Evolutionary conservation across 371 early-diverging fungal genomes (phyloP).

Genomic region (Mucor irregularis): DNA sequence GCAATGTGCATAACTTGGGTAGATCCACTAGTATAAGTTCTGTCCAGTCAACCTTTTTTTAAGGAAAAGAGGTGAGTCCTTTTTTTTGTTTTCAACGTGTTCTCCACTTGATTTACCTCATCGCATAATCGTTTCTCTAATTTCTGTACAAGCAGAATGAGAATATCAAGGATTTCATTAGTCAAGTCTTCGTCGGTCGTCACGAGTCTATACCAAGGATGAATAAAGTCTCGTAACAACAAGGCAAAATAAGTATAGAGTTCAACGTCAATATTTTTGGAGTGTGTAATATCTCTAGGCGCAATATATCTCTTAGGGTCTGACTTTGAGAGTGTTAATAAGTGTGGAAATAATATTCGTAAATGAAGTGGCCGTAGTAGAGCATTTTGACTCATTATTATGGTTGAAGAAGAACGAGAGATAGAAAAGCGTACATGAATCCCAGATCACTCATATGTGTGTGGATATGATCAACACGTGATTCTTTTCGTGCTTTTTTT

Average conservation of each 20-base stretch:
- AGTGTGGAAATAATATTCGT: slow-evolving; percentile 45
- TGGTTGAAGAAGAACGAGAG: not conserved
- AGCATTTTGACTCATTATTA: slow-evolving; percentile 5
- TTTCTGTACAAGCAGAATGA: slow-evolving; percentile 45
- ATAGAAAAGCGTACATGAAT: not conserved
- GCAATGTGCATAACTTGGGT: slow-evolving; percentile 52
- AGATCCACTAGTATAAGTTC: slow-evolving; percentile 51
- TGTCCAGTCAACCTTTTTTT: slow-evolving; percentile 59
- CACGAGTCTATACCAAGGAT: slow-evolving; percentile 58
- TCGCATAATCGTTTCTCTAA: slow-evolving; percentile 52
- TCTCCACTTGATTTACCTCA: slow-evolving; percentile 23
- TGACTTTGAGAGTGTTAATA: slow-evolving; percentile 40
- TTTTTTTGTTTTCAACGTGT: not conserved
- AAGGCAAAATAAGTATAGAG: slow-evolving; percentile 60
- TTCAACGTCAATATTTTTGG: slow-evolving; percentile 55
- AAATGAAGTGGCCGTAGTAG: slow-evolving; percentile 35
- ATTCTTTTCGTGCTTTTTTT: too few species aligned
- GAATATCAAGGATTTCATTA: slow-evolving; percentile 42
- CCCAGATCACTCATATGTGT: slow-evolving; percentile 1
- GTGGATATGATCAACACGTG: too few species aligned
- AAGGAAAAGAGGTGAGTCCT: not conserved
- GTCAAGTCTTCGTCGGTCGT: slow-evolving; percentile 58
- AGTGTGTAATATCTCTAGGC: slow-evolving; percentile 40
- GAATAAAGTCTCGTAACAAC: slow-evolving; percentile 60
- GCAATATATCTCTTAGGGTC: slow-evolving; percentile 36